A percentile compares a stretch with the other conserved stretches of the same genome.
These are phyloP conservation scores for Tuber umbilicatum DNA, from an alignment of 495 filamentous ascomycete species.

Conservation along the genomic window DNA sequence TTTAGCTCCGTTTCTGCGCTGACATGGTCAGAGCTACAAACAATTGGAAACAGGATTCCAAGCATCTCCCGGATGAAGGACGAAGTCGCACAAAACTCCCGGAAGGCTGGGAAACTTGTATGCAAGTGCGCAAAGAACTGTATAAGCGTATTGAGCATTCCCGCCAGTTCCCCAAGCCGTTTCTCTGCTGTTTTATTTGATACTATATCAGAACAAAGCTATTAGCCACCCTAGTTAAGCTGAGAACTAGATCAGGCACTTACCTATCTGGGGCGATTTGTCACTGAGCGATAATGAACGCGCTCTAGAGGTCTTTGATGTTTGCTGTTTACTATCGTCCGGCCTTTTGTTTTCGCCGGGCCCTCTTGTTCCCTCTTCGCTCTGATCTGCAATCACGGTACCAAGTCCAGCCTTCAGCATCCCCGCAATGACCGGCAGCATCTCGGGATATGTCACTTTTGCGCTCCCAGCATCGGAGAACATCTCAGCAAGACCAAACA, in stretches of 20 bases:
- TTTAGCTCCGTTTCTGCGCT: conserved; percentile 75
- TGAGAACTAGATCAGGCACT: neutral
- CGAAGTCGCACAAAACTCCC: conserved; percentile 70
- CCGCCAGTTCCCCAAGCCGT: conserved; percentile 49
- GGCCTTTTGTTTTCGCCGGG: conserved; percentile 9
- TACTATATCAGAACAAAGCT: conserved; percentile 3
- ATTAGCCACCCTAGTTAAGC: neutral
- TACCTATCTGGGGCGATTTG: conserved; percentile 21
- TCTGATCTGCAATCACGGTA: conserved; percentile 55
- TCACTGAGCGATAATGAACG: conserved; percentile 38
- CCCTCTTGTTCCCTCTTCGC: conserved; percentile 45
- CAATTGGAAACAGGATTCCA: conserved; percentile 70
- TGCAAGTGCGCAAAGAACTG: conserved; percentile 75
- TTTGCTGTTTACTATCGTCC: conserved; percentile 22
- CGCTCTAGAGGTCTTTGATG: conserved; percentile 10
- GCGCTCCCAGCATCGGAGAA: conserved; percentile 54
- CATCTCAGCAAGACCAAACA: conserved; percentile 62
- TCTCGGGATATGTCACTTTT: conserved; percentile 67
- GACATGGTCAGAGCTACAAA: conserved; percentile 76
- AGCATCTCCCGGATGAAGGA: conserved; percentile 73
- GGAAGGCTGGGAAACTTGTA: conserved; percentile 61
- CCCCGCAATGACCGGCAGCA: conserved; percentile 69
- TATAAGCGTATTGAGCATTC: conserved; percentile 63
- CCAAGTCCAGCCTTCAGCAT: conserved; percentile 72
- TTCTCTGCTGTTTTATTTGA: conserved; percentile 43